Conservation (phyloP, 2,329 filamentous ascomycete genomes). For the Ceratocystis huliohia region DNA sequence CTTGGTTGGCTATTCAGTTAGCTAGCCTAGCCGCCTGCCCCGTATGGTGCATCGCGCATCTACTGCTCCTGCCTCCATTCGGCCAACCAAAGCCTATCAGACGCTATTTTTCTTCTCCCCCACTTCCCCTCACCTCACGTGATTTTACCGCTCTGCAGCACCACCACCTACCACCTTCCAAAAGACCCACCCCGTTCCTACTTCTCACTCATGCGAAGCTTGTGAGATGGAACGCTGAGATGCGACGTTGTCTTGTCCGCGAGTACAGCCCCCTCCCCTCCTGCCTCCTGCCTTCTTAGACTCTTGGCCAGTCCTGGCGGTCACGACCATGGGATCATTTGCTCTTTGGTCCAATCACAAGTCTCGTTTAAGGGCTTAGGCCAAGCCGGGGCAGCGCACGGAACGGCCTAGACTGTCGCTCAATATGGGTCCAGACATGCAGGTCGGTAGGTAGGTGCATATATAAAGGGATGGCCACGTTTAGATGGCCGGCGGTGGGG, state of each 20-base stretch:
- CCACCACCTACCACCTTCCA: too few species aligned
- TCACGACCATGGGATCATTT: too few species aligned
- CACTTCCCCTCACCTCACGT: not conserved
- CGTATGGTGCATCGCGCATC: not conserved
- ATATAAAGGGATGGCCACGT: not conserved
- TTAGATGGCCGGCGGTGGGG: not conserved
- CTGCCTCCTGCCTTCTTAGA: not conserved
- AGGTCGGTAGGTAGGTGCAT: not conserved
- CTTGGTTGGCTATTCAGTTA: too few species aligned
- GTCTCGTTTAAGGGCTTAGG: not conserved
- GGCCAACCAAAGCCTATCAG: not conserved
- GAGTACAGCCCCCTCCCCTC: not conserved
- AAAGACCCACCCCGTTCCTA: not conserved
- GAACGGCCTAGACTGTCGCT: not conserved
- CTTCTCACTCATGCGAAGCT: not conserved
- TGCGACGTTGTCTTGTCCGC: not conserved
- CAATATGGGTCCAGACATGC: not conserved
- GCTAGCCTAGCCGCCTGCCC: too few species aligned
- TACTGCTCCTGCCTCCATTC: not conserved
- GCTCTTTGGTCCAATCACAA: not conserved
- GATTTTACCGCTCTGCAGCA: not conserved
- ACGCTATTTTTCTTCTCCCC: not conserved
- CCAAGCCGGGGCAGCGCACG: not conserved
- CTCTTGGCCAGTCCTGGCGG: not conserved
- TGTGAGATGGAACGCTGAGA: not conserved